phyloP scores from a whole-genome alignment of 805 yeast genomes.

The Cyberlindnera veronae region DNA sequence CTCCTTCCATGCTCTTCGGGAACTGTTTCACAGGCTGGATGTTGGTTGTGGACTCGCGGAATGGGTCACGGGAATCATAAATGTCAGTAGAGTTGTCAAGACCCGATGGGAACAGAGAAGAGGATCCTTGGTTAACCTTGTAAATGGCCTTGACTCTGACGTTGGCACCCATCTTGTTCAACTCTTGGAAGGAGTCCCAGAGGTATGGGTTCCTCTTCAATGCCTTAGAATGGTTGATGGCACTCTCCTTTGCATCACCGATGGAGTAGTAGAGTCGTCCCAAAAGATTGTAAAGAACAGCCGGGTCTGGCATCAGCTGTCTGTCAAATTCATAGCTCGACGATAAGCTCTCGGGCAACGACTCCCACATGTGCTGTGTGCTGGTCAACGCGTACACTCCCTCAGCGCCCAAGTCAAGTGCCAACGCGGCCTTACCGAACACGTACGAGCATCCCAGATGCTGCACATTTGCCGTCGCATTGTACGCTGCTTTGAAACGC shows the following conservation, averaged over 20 bases:
- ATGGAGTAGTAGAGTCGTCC: conserved; percentile 62
- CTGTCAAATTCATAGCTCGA: conserved; percentile 38
- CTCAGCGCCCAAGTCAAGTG: conserved; percentile 50
- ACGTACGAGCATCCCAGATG: conserved; percentile 77
- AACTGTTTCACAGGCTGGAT: conserved; percentile 15
- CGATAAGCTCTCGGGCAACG: conserved; percentile 7
- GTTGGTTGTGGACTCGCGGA: conserved; percentile 25
- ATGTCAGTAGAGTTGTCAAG: no score
- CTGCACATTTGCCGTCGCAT: conserved; percentile 40
- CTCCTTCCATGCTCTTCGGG: conserved; percentile 16
- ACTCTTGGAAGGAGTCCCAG: conserved; percentile 81
- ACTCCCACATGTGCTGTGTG: conserved; percentile 37
- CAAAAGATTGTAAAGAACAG: conserved; percentile 61
- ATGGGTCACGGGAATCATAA: conserved; percentile 26
- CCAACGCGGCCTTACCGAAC: conserved; percentile 64
- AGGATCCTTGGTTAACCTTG: conserved; percentile 25
- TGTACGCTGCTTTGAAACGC: conserved; percentile 60
- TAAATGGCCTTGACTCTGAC: conserved; percentile 57
- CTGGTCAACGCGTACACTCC: conserved; percentile 54
- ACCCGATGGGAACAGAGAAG: no score
- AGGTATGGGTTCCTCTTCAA: conserved; percentile 72
- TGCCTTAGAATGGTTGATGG: conserved; percentile 64
- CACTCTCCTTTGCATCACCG: conserved; percentile 63
- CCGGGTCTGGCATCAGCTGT: conserved; percentile 54
- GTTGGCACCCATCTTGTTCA: conserved; percentile 69